Conservation (phyloP, 2,329 filamentous ascomycete species). For the Aureobasidium melanogenum region DNA sequence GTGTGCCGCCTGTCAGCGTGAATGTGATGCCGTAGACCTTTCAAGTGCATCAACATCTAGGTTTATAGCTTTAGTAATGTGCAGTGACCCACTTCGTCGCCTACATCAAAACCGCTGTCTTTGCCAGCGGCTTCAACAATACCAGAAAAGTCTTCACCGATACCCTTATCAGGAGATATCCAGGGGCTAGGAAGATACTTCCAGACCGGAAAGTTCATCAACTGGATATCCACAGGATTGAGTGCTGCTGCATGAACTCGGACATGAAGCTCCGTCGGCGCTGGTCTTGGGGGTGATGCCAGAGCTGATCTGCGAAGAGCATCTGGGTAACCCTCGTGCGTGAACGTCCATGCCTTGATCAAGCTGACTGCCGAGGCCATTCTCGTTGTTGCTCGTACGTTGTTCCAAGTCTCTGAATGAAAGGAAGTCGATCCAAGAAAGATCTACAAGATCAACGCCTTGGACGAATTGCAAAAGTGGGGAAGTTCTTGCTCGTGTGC, state of each 20-base stretch:
- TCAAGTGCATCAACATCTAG: neutral
- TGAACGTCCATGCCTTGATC: constrained; percentile 26
- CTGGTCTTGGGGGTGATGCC: constrained; percentile 17
- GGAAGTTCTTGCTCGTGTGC: neutral
- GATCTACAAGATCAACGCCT: neutral
- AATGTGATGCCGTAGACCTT: constrained; percentile 24
- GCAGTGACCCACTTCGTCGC: constrained; percentile 19
- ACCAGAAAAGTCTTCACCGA: constrained; percentile 26
- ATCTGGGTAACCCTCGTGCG: constrained; percentile 22
- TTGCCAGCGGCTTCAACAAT: constrained; percentile 20
- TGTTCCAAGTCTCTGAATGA: neutral
- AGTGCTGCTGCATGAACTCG: constrained; percentile 25
- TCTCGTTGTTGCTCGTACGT: neutral
- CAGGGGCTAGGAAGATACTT: constrained; percentile 17
- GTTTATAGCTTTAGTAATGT: no score
- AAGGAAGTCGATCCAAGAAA: neutral
- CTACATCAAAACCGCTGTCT: constrained; percentile 19
- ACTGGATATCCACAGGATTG: constrained; percentile 29
- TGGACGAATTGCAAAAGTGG: neutral
- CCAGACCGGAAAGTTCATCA: constrained; percentile 26
- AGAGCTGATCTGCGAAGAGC: constrained; percentile 21
- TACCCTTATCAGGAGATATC: constrained; percentile 20
- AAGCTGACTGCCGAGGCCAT: constrained; percentile 6
- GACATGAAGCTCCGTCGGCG: constrained; percentile 21
- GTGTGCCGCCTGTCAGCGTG: constrained; percentile 19